These are phyloP conservation scores for Mortierella sp. DNA, from an alignment of 371 early-diverging fungal genomes.

Conservation along the genomic window DNA sequence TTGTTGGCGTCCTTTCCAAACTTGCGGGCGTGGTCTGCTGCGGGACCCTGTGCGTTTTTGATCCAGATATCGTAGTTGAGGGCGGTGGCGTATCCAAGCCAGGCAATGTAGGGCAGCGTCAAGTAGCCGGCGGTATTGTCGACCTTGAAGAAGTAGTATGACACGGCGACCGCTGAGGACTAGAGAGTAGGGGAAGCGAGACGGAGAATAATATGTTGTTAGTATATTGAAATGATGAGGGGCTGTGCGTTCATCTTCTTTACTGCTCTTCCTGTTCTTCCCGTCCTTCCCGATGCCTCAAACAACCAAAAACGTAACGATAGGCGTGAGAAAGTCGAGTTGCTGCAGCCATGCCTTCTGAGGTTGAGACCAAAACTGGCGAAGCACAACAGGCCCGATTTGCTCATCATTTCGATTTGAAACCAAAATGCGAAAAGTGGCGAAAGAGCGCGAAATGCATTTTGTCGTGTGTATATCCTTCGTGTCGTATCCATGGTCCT, in stretches of 20 bases:
- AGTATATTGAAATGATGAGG: background rate
- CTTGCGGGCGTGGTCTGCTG: conserved; percentile 45
- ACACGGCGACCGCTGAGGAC: conserved; percentile 29
- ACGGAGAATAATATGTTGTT: background rate
- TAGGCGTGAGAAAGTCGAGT: no score
- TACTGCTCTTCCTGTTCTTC: no score
- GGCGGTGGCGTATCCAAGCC: conserved; percentile 53
- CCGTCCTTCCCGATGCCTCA: no score
- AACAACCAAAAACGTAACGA: no score
- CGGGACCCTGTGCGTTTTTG: conserved; percentile 39
- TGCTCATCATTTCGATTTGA: background rate
- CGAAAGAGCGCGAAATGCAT: background rate
- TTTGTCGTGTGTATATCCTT: background rate
- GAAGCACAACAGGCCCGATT: no score
- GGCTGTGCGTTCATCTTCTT: no score
- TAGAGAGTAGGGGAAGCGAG: background rate
- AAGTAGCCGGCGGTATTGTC: conserved; percentile 45
- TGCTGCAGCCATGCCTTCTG: no score
- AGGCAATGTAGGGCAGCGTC: conserved; percentile 48
- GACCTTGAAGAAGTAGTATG: conserved; percentile 51
- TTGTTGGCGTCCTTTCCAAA: conserved; percentile 40
- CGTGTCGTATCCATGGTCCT: background rate
- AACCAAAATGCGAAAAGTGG: no score
- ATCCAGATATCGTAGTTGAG: conserved; percentile 53
- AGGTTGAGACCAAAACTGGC: no score